These are phyloP conservation scores for Pholiota molesta DNA, from an alignment of 768 basidiomycete genomes.

Conservation along the genomic window DNA sequence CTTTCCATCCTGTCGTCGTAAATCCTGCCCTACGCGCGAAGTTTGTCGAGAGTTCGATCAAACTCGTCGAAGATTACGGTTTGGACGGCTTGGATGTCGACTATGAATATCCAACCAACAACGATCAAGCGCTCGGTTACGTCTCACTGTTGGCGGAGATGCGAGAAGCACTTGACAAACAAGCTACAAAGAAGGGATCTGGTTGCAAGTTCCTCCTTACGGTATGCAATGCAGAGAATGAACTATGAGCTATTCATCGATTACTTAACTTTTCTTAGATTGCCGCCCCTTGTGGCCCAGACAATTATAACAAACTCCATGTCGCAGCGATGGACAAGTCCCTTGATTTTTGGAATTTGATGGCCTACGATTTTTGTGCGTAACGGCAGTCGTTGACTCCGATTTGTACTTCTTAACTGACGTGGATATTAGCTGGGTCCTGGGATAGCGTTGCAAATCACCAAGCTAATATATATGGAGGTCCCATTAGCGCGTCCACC, in stretches of 20 bases:
- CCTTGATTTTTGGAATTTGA: constrained; percentile 97
- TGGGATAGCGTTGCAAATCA: constrained; percentile 76
- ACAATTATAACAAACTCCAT: constrained; percentile 80
- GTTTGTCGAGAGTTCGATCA: constrained; percentile 83
- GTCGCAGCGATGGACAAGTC: constrained; percentile 84
- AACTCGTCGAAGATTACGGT: constrained; percentile 88
- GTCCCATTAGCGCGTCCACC: constrained; percentile 61
- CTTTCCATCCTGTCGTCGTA: constrained; percentile 83
- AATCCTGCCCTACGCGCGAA: constrained; percentile 60
- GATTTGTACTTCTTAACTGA: constrained; percentile 1
- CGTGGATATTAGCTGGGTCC: constrained; percentile 58
- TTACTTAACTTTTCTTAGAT: constrained; percentile 49
- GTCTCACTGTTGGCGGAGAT: constrained; percentile 80
- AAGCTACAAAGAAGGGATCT: constrained; percentile 60
- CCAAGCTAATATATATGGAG: constrained; percentile 85
- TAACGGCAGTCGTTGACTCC: constrained; percentile 8
- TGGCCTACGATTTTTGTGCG: constrained; percentile 88
- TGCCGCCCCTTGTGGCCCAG: constrained; percentile 90
- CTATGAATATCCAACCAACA: constrained; percentile 89
- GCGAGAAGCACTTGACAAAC: constrained; percentile 72
- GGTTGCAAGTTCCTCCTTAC: constrained; percentile 73
- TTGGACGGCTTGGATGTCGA: constrained; percentile 92
- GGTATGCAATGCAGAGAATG: constrained; percentile 41
- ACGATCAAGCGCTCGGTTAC: constrained; percentile 81
- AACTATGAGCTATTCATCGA: not conserved